Base-by-base conservation (phyloP, 768 basidiomycete species). In the Candolleomyces aberdarensis region DNA sequence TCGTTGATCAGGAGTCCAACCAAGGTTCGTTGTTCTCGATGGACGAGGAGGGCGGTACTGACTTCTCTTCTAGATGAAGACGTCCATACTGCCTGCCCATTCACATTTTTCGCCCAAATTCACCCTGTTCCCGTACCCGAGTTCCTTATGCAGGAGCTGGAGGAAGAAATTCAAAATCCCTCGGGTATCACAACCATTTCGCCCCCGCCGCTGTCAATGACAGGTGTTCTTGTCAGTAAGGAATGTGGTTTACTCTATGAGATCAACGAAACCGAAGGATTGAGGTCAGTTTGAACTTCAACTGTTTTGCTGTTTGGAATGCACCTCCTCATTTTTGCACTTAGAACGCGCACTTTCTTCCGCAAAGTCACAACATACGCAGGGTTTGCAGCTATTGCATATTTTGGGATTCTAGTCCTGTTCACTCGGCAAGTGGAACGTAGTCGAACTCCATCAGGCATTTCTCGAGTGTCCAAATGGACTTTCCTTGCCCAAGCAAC, bases 391-490 rank as follows among this genome's bases (percentile, higher is more conserved):
- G 82, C 82, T 1, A 56, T 89, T n/a, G 71, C 83, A 15, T 92
- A 95, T 68, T 76, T 94, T 14, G 63, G 75, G 10, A 74, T 95
- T 53, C 76, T 96, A 4, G 71, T 83, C 6, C 74, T 95, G 7
- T 83, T 91, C 43, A 82, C 86, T 39, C 85, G 89, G 14, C 93
- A 97, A 75, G 85, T 86, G 64, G 83, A 88, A 61, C 78, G 76
- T 32, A 91, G 89, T 63, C 83, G 89, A 19, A 93, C 89, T 5
- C 92, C 93, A 1, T 86, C 90, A 1, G 86, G 87, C 5, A 79
- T 96, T 15, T 84, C 89, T 5, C 85, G 90, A 15, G 80, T 95
- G 9, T 96, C 93, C 2, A 78, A 89, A 7, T 94, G 91, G 88
- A 85, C 88, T 1, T 93, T 96, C 70, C 78, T 94, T 20, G 75